These are phyloP conservation scores for Irpex lacteus DNA, from an alignment of 1,284 basidiomycete species.

Conservation along the genomic window DNA sequence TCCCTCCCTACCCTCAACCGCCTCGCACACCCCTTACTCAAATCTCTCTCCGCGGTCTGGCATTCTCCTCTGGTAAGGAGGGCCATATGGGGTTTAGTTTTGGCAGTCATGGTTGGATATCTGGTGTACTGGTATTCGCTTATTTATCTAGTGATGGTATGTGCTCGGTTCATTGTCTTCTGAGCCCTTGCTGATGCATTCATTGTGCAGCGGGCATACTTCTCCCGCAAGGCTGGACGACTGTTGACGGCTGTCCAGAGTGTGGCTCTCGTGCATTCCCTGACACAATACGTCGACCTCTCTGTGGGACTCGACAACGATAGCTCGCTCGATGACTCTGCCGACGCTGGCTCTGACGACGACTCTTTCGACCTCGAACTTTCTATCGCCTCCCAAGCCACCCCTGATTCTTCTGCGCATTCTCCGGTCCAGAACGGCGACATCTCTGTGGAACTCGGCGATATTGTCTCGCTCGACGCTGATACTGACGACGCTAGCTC, in stretches of 20 bases:
- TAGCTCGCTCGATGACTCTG: not conserved
- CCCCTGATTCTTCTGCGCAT: too few species aligned
- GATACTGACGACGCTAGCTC: not conserved
- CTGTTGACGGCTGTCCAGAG: not conserved
- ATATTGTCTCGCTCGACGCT: not conserved
- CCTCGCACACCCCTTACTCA: not conserved
- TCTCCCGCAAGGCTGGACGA: not conserved
- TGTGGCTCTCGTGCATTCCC: not conserved
- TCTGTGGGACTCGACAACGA: not conserved
- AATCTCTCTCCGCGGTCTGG: not conserved
- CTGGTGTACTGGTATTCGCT: not conserved
- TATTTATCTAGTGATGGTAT: not conserved
- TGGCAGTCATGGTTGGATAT: not conserved
- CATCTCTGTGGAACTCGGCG: too few species aligned
- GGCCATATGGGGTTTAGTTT: not conserved
- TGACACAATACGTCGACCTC: not conserved
- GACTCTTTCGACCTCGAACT: not conserved
- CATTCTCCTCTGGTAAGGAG: not conserved
- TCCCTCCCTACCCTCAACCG: not conserved
- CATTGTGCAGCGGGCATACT: not conserved
- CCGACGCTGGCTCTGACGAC: not conserved
- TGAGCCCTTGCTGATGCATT: not conserved
- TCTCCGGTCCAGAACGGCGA: too few species aligned
- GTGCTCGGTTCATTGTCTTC: not conserved
- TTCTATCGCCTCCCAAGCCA: not conserved